phyloP scores from a whole-genome alignment of 495 filamentous ascomycete genomes.

The Hypoxylon trugodes region DNA sequence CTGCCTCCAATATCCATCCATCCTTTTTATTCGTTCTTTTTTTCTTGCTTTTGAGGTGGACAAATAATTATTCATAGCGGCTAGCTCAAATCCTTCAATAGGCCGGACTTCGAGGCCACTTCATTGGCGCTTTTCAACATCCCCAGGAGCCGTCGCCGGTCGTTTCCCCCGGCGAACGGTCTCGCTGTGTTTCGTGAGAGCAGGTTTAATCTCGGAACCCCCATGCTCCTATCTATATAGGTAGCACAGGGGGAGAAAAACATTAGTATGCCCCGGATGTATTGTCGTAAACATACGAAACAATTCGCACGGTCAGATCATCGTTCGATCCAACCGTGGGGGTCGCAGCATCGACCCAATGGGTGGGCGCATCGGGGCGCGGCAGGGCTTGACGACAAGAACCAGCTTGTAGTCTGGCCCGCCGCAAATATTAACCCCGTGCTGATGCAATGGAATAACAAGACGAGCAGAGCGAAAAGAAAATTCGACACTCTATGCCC shows the following conservation, averaged over 20 bases:
- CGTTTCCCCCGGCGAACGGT: slow-evolving; percentile 24
- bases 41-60: slow-evolving; percentile 16
- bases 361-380: slow-evolving; percentile 40
- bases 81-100: slow-evolving; percentile 32
- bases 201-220: slow-evolving; percentile 1
- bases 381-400: slow-evolving; percentile 29
- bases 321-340: slow-evolving; percentile 35
- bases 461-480: slow-evolving; percentile 30
- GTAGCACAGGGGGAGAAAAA: slow-evolving; percentile 17
- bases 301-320: slow-evolving; percentile 38
- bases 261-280: slow-evolving; percentile 23
- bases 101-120: slow-evolving; percentile 25
- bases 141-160: slow-evolving; percentile 37
- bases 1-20: slow-evolving; percentile 25
- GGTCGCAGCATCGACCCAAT: slow-evolving; percentile 50
- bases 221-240: slow-evolving; percentile 14
- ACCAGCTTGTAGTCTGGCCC: slow-evolving; percentile 38
- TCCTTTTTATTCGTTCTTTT: no score
- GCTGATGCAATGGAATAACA: slow-evolving; percentile 47
- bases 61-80: slow-evolving; percentile 28
- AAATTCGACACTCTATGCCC: slow-evolving; percentile 27
- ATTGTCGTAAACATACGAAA: slow-evolving; percentile 46
- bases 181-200: slow-evolving; percentile 39
- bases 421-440: slow-evolving; percentile 34
- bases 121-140: slow-evolving; percentile 37